Evolutionary conservation across 345 rosid genomes (phyloP).

Genomic region (Eutrema yunnanense): DNA sequence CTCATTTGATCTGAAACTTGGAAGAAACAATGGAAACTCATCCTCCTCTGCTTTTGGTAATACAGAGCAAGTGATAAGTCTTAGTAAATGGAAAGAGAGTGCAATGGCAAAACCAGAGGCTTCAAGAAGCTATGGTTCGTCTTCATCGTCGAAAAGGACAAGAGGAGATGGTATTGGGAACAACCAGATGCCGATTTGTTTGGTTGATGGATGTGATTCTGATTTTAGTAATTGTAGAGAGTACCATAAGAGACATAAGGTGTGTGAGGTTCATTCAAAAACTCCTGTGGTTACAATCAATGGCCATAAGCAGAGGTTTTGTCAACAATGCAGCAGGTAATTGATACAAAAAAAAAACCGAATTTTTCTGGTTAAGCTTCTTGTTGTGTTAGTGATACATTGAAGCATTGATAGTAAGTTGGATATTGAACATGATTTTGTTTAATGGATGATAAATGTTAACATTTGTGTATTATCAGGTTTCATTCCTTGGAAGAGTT

Average conservation of each 20-base stretch:
- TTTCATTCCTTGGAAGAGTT: constrained; percentile 36
- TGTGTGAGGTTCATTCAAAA: constrained; percentile 86
- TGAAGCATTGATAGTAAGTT: neutral
- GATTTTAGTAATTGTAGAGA: constrained; percentile 70
- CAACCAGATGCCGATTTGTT: constrained; percentile 49
- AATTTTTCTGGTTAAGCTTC: neutral
- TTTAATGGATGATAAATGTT: neutral
- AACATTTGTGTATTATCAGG: neutral
- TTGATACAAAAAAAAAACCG: neutral
- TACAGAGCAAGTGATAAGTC: constrained; percentile 30
- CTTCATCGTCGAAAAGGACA: constrained; percentile 52
- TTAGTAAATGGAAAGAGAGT: constrained; percentile 40
- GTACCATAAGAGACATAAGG: constrained; percentile 86
- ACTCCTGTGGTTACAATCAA: constrained; percentile 60
- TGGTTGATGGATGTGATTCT: constrained; percentile 64
- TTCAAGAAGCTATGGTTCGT: constrained; percentile 34
- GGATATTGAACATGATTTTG: neutral
- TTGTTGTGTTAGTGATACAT: neutral
- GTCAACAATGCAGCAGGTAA: constrained; percentile 97
- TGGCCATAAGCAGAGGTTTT: constrained; percentile 69
- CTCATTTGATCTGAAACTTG: constrained; percentile 78
- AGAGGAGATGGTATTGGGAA: constrained; percentile 37
- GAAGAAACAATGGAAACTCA: constrained; percentile 42
- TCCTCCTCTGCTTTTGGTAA: constrained; percentile 19
- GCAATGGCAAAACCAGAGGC: constrained; percentile 31